These are phyloP conservation scores for Phytophthora hibernalis DNA, from an alignment of 352 stramenopile genomes.

Conservation along the genomic window DNA sequence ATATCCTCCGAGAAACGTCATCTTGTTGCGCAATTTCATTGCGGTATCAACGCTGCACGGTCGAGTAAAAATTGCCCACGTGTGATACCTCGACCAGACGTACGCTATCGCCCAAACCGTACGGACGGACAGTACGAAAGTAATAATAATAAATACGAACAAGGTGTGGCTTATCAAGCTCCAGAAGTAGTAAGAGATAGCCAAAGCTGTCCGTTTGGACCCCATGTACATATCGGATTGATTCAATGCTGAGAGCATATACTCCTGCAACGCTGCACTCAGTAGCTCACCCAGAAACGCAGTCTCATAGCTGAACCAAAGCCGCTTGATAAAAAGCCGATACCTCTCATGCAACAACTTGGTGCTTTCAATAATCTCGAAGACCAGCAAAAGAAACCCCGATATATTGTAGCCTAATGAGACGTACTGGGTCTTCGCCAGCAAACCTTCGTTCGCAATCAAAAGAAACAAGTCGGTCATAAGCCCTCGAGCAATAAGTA, in stretches of 20 bases:
- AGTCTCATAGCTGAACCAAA: constrained; percentile 41
- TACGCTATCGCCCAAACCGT: constrained; percentile 21
- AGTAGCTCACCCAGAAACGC: constrained; percentile 28
- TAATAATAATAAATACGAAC: constrained; percentile 23
- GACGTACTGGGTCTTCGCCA: constrained; percentile 36
- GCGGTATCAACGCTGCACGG: constrained; percentile 28
- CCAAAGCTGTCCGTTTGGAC: constrained; percentile 26
- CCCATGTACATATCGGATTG: constrained; percentile 4
- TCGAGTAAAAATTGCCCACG: constrained; percentile 10
- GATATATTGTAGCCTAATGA: constrained; percentile 37
- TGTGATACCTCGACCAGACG: constrained; percentile 17
- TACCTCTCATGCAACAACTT: constrained; percentile 7
- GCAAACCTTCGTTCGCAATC: constrained; percentile 33
- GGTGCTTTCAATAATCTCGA: constrained; percentile 36
- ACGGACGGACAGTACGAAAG: constrained; percentile 23
- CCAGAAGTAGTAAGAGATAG: constrained; percentile 32
- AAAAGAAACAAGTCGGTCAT: constrained; percentile 30
- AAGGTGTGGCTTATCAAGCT: constrained; percentile 22
- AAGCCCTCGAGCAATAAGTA: constrained; percentile 18
- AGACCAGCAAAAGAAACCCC: constrained; percentile 28
- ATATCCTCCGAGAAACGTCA: constrained; percentile 27
- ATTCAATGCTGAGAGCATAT: constrained; percentile 26
- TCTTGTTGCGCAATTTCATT: constrained; percentile 28
- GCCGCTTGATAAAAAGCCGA: constrained; percentile 18
- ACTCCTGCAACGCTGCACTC: constrained; percentile 17